Percentiles rank a stretch among this genome's conserved stretches.
phyloP scores from a whole-genome alignment of 371 early-diverging fungal species.

The Haplosporangium sp. region DNA sequence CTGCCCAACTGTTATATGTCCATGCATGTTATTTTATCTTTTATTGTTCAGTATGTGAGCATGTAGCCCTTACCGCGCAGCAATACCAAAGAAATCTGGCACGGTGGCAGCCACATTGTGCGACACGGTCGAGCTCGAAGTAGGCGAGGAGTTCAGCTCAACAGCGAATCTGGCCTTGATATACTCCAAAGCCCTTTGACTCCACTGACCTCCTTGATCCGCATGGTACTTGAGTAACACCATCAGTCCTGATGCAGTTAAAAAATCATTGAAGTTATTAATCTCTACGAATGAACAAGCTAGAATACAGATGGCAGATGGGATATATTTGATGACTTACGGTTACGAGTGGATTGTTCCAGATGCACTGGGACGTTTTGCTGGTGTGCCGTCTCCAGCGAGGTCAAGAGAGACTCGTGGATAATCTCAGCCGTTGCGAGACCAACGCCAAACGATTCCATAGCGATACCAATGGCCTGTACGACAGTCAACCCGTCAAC shows the following conservation, averaged over 20 bases:
- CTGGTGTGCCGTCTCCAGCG: constrained; percentile 20
- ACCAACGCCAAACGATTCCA: constrained; percentile 30
- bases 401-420: constrained; percentile 13
- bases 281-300: background rate
- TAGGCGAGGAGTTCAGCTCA: background rate
- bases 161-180: constrained; percentile 8
- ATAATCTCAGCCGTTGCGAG: constrained; percentile 27
- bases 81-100: constrained; percentile 35
- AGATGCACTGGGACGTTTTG: constrained; percentile 28
- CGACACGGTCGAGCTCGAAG: background rate
- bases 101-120: background rate
- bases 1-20: background rate
- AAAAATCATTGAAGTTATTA: background rate
- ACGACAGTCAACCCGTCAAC: constrained; percentile 37
- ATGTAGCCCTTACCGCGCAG: background rate
- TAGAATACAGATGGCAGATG: no score
- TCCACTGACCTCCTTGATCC: constrained; percentile 25
- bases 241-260: constrained; percentile 11
- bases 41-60: background rate
- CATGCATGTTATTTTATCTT: background rate
- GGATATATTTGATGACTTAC: constrained; percentile 8
- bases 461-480: constrained; percentile 27
- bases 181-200: constrained; percentile 17
- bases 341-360: constrained; percentile 3
- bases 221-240: constrained; percentile 28